Conservation (phyloP, 2,329 filamentous ascomycete genomes). For the Rhinocladiella similis region DNA sequence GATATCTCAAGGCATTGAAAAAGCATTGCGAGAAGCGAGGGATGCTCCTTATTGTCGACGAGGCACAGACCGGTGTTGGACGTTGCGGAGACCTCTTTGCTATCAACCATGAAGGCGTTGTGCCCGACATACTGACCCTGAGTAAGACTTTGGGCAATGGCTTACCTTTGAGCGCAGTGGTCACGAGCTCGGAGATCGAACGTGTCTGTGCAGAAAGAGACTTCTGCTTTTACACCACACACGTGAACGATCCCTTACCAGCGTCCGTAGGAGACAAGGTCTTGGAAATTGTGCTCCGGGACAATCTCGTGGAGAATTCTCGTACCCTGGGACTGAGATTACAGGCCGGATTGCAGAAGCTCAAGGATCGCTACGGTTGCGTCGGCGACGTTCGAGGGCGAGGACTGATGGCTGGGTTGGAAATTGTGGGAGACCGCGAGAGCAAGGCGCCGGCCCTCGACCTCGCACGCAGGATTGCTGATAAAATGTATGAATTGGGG, state of each 20-base stretch:
- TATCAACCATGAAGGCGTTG: constrained; percentile 55
- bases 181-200: constrained; percentile 57
- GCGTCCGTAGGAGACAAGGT: constrained; percentile 63
- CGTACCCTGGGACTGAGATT: constrained; percentile 48
- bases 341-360: constrained; percentile 46
- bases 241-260: constrained; percentile 62
- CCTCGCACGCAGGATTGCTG: constrained; percentile 50
- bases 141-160: constrained; percentile 64
- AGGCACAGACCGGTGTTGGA: constrained; percentile 61
- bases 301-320: constrained; percentile 52
- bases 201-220: constrained; percentile 48
- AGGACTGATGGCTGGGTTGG: constrained; percentile 59
- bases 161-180: constrained; percentile 58
- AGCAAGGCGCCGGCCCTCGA: constrained; percentile 51
- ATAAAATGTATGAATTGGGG: constrained; percentile 52
- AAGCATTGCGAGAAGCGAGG: constrained; percentile 54
- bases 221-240: constrained; percentile 62
- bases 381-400: constrained; percentile 63
- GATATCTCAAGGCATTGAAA: constrained; percentile 60
- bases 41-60: constrained; percentile 61
- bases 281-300: constrained; percentile 60
- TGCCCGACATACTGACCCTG: constrained; percentile 61
- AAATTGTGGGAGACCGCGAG: constrained; percentile 55
- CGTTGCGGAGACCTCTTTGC: constrained; percentile 61
- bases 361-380: constrained; percentile 57